These are phyloP conservation scores for Castanospermum australe DNA, from an alignment of 306 rosid genomes.

Conservation along the genomic window DNA sequence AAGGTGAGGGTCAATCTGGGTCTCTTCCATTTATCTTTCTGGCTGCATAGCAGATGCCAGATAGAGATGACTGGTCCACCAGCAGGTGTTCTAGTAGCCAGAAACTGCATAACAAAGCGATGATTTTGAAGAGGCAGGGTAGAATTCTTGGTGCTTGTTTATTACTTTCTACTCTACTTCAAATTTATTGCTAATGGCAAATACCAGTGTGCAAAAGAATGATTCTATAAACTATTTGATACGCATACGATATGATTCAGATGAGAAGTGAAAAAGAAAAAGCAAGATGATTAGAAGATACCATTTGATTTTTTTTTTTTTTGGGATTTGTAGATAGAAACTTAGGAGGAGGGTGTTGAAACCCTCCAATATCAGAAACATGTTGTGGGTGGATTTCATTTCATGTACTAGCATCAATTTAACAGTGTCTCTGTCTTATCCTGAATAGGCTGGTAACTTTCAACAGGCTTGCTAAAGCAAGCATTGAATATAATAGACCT, in stretches of 20 bases:
- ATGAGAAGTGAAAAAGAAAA: background rate
- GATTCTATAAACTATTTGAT: background rate
- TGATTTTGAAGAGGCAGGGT: constrained; percentile 39
- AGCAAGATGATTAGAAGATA: background rate
- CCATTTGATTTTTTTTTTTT: background rate
- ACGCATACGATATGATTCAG: background rate
- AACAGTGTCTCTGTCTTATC: background rate
- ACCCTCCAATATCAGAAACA: background rate
- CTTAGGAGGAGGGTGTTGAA: background rate
- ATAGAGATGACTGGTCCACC: constrained; percentile 92
- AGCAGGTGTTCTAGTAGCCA: constrained; percentile 62
- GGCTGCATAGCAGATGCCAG: constrained; percentile 74
- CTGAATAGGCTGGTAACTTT: background rate
- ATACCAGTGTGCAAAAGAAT: constrained; percentile 23
- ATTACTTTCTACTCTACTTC: constrained; percentile 14
- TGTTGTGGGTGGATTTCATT: background rate
- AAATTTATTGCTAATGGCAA: constrained; percentile 11
- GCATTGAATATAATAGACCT: background rate
- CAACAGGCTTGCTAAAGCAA: background rate
- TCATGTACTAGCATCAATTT: background rate
- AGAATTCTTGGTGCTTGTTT: background rate
- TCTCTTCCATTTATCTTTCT: constrained; percentile 54
- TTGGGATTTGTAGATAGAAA: constrained; percentile 5
- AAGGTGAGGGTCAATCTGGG: constrained; percentile 69
- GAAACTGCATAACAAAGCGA: constrained; percentile 64